Conservation (phyloP, 83 land plant genomes). For the Isoetes engelmannii region DNA sequence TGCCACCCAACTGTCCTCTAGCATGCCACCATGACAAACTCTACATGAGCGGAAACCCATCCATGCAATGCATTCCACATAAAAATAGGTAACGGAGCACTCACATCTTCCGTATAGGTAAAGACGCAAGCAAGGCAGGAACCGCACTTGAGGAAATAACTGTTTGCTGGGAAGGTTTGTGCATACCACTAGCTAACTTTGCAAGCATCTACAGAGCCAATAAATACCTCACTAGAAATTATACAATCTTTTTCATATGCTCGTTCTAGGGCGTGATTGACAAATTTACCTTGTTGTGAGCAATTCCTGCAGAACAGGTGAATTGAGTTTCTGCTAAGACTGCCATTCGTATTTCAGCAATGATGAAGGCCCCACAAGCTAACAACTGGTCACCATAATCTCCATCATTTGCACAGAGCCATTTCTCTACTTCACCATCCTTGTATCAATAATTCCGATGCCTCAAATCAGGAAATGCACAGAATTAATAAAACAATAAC, state of each 20-base stretch:
- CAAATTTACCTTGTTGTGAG: slow-evolving; percentile 80
- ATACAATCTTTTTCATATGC: not conserved
- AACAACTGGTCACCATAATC: slow-evolving; percentile 59
- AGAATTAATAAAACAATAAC: no score
- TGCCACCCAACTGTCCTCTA: slow-evolving; percentile 93
- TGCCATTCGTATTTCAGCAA: slow-evolving; percentile 74
- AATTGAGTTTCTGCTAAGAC: slow-evolving; percentile 75
- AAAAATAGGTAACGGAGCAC: slow-evolving; percentile 1
- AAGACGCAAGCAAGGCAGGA: slow-evolving; percentile 46
- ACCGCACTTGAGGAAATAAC: slow-evolving; percentile 73
- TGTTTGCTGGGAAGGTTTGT: slow-evolving; percentile 97
- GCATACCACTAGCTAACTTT: slow-evolving; percentile 91
- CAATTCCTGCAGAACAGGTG: slow-evolving; percentile 97
- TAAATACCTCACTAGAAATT: no score
- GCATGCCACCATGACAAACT: not conserved
- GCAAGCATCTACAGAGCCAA: slow-evolving; percentile 97
- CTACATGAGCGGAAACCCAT: not conserved
- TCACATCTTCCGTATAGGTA: slow-evolving; percentile 92
- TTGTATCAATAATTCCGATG: no score
- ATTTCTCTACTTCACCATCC: slow-evolving; percentile 40
- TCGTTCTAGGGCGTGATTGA: not conserved
- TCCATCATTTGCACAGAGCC: slow-evolving; percentile 57
- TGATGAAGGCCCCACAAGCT: slow-evolving; percentile 83
- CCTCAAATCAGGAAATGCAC: no score
- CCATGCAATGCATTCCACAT: not conserved